phyloP scores from a whole-genome alignment of 768 basidiomycete species.

The Phanerodontia chrysosporium region DNA sequence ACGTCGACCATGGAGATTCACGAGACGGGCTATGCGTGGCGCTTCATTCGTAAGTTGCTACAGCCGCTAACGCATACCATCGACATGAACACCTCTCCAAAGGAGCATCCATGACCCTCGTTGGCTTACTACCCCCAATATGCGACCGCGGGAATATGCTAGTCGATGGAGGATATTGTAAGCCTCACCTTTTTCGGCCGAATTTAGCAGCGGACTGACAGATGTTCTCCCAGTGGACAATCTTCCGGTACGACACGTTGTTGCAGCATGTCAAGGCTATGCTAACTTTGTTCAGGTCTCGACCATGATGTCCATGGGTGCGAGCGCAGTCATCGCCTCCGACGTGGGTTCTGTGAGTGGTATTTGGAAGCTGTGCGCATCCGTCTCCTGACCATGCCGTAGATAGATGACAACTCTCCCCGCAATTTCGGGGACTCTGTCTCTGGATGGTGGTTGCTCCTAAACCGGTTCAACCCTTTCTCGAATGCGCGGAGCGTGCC shows the following conservation, averaged over 20 bases:
- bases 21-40: constrained; percentile 98
- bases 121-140: constrained; percentile 89
- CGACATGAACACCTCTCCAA: neutral
- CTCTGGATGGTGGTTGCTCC: constrained; percentile 92
- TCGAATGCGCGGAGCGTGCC: constrained; percentile 74
- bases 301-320: constrained; percentile 89
- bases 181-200: too few relatives aligned
- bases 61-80: neutral
- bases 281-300: constrained; percentile 51
- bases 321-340: constrained; percentile 84
- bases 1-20: constrained; percentile 97
- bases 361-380: neutral
- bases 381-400: constrained; percentile 3
- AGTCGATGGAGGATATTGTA: constrained; percentile 87
- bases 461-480: constrained; percentile 93
- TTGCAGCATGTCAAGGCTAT: too few relatives aligned
- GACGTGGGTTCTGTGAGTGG: constrained; percentile 83
- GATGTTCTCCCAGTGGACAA: constrained; percentile 11
- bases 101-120: constrained; percentile 97
- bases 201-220: too few relatives aligned
- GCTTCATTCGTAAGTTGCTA: constrained; percentile 65
- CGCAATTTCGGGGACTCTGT: constrained; percentile 92
- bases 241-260: constrained; percentile 6
- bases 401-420: constrained; percentile 94
- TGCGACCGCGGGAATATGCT: constrained; percentile 92